Evolutionary conservation across 129 eudicot species (phyloP), one percentile per base, ranked within the genome.

Genomic region (Erigeron canadensis): DNA sequence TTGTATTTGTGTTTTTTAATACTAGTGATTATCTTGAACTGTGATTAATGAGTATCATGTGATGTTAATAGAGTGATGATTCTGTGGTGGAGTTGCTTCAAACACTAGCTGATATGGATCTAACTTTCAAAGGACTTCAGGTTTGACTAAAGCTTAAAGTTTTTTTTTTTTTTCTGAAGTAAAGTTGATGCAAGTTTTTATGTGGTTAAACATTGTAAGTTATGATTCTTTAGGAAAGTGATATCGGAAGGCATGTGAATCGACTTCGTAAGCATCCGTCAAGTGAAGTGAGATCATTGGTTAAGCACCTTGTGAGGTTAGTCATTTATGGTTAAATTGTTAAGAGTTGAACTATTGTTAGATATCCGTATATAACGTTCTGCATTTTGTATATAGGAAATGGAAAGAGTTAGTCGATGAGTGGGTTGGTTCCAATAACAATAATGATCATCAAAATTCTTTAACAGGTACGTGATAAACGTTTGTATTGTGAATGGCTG

Each of bases 391-490:
- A 69, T 21, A 60, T 77, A 93, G 98, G 57, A 93, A 87, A 72
- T 89, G 98, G 96, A 93, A 89, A 77, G 95, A 89, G 55, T 82
- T 92, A 75, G 98, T 93, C 66, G 98, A 93, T 75, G 95, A 93
- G 70, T 93, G 98, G 98, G 98, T 89, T 44, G 91, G 82, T 77
- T 78, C 79, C 0, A 84, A 84, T 79, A 83, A 73, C 34, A 82
- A 85, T 12, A 83, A 67, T 40, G 63, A 39, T 46, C 80, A 82
- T 46, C 81, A 82, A 9, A 62, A 91, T 62, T 76, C 79, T 75
- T 79, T 83, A 37, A 84, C 84, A 41, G 96, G 96, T 92, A 85
- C 34, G 34, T 28, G 34, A 74, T 39, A 19, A 28, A 2, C 8
- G 0, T 28, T 34, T 69, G 83, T 53, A 37, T 16, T 50, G 2